phyloP scores from a whole-genome alignment of 2,329 filamentous ascomycete species.

The Paraconiothyrium brasiliense region DNA sequence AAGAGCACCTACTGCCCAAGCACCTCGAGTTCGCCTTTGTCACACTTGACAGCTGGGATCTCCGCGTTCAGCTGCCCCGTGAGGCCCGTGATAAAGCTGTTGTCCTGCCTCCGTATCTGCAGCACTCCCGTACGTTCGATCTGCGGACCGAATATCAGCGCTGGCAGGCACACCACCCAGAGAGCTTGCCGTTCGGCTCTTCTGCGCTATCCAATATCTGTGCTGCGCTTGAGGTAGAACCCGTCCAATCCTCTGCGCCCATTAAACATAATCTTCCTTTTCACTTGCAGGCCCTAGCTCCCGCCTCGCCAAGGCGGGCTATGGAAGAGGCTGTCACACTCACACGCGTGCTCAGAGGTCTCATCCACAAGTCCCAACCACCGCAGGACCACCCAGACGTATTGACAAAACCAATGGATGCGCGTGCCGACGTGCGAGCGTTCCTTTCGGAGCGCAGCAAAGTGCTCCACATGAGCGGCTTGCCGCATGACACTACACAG shows the following conservation, averaged over 20 bases:
- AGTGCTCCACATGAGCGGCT: conserved; percentile 95
- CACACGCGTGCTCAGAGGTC: conserved; percentile 86
- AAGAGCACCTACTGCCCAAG: conserved; percentile 88
- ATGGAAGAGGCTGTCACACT: conserved; percentile 98
- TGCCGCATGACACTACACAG: conserved; percentile 97
- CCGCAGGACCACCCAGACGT: conserved; percentile 94
- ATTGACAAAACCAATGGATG: conserved; percentile 93
- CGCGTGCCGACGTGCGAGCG: conserved; percentile 91
- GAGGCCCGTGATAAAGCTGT: conserved; percentile 99
- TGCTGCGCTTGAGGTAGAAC: conserved; percentile 96
- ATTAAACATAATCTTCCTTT: conserved; percentile 99
- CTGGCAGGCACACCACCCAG: conserved; percentile 98
- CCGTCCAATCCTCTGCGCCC: conserved; percentile 94
- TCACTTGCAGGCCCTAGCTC: conserved; percentile 93
- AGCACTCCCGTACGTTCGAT: conserved; percentile 97
- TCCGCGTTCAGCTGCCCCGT: conserved; percentile 94
- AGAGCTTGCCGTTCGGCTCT: conserved; percentile 95
- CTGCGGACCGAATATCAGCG: conserved; percentile 96
- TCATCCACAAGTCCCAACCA: conserved; percentile 96
- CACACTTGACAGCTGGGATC: conserved; percentile 97
- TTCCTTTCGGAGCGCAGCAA: conserved; percentile 97
- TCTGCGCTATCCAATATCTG: conserved; percentile 98
- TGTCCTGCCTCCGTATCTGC: conserved; percentile 93
- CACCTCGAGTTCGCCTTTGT: conserved; percentile 98
- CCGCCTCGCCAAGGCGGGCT: conserved; percentile 91